Percentiles rank a stretch among this genome's conserved stretches.
These are phyloP conservation scores for Fomitopsis schrenkii DNA, from an alignment of 1,284 basidiomycete species.

Conservation along the genomic window DNA sequence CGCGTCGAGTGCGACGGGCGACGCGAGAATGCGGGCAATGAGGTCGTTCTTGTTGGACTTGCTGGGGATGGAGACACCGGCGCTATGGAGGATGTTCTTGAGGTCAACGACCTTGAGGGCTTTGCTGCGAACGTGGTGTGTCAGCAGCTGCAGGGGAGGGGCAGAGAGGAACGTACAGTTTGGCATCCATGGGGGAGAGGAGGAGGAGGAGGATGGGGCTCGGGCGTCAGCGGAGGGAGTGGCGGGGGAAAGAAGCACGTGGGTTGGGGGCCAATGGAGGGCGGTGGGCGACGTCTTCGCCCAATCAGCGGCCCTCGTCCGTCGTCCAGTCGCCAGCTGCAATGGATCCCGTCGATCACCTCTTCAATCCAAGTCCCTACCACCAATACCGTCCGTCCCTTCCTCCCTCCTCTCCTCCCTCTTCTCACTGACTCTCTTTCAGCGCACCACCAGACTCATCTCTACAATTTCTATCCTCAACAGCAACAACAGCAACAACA, in stretches of 20 bases:
- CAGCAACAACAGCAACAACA: conserved; percentile 18
- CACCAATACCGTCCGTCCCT: conserved; percentile 37
- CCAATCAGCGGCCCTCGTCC: conserved; percentile 16
- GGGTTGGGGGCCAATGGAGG: conserved; percentile 16
- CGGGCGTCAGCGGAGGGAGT: neutral
- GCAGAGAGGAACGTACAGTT: conserved; percentile 31
- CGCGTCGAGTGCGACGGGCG: conserved; percentile 42
- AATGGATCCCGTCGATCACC: conserved; percentile 61
- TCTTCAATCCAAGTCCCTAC: conserved; percentile 55
- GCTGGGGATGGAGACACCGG: conserved; percentile 41
- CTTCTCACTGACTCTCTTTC: conserved; percentile 8
- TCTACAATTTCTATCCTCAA: conserved; percentile 14
- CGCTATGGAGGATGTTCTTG: conserved; percentile 55
- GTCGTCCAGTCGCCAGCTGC: conserved; percentile 31
- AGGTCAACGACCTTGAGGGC: conserved; percentile 71
- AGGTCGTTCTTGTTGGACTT: conserved; percentile 67
- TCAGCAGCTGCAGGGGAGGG: conserved; percentile 7
- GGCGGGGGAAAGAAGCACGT: conserved; percentile 10
- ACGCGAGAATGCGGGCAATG: conserved; percentile 54
- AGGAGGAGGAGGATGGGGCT: conserved; percentile 12
- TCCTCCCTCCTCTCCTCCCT: neutral
- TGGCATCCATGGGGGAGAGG: conserved; percentile 43
- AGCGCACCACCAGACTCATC: conserved; percentile 24
- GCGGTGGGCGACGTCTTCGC: conserved; percentile 8
- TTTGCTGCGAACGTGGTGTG: conserved; percentile 32